Base-by-base conservation (phyloP, 768 basidiomycete species). In the Leccinum broughii region DNA sequence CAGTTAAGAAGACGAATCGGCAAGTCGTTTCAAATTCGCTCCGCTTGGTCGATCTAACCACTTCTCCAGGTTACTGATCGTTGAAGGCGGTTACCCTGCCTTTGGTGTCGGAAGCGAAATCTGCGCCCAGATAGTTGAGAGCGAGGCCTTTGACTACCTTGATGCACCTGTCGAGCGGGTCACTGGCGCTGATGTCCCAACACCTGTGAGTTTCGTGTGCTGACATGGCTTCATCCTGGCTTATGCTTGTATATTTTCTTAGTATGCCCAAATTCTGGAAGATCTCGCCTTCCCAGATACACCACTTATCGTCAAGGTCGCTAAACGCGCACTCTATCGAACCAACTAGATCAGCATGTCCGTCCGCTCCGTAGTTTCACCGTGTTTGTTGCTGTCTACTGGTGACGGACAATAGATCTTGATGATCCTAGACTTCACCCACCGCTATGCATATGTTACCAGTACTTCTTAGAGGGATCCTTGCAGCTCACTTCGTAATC, bases 41-140 rank as follows among this genome's bases (percentile, higher is more conserved):
- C 57, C 30, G 28, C 44, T 56, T 15, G 1, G 2, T 22, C 24
- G 24, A 49, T 60, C 55, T 55, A 54, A 67, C 39, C 44, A 20
- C 6, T 20, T 46, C 34, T 61, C 28, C 64, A 95, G 93, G 58
- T 84, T 99, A 63, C 81, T 99, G 56, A 92, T 91, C 59, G 95
- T 94, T 54, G 97, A 99, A 77, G 96, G 96, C 76, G 97, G 97
- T 41, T 99, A 97, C 93, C 97, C 97, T 41, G 88, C 85, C 54
- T 98, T 98, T 75, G 94, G 97, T 79, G 96, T 99, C 57, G 97
- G 97, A 65, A 95, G 94, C 68, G 97, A 99, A 78, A 96, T 99
- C 69, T 93, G 92, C 66, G 97, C 97, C 14, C 95, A 98, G 76
- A 93, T 98, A 67, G 83, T 96, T 57, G 97, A 99, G 83, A 93